Evolutionary conservation across 2,329 filamentous ascomycete genomes (phyloP).

Genomic region (Fusarium sp.): DNA sequence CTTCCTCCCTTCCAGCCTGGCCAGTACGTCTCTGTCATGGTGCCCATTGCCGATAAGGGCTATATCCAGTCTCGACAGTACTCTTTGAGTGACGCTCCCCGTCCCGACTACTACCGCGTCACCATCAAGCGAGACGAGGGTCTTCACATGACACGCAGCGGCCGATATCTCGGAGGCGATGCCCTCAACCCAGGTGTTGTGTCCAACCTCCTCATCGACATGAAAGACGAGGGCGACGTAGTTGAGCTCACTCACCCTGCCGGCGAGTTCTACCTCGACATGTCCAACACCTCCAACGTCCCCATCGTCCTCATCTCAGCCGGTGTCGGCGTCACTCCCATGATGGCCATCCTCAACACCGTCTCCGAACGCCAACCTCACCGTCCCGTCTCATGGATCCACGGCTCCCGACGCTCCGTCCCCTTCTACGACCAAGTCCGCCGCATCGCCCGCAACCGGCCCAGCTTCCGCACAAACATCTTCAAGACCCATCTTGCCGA

Average conservation of each 20-base stretch:
- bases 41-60: conserved; percentile 68
- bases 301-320: conserved; percentile 72
- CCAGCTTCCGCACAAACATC: conserved; percentile 58
- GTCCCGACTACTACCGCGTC: conserved; percentile 74
- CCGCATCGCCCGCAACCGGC: conserved; percentile 56
- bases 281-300: conserved; percentile 52
- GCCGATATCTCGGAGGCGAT: conserved; percentile 45
- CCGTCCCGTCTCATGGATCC: conserved; percentile 70
- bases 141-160: conserved; percentile 54
- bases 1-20: conserved; percentile 76
- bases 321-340: conserved; percentile 71
- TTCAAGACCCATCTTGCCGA: conserved; percentile 64
- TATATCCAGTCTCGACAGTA: conserved; percentile 78
- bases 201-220: conserved; percentile 77
- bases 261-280: conserved; percentile 71
- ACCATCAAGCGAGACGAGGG: conserved; percentile 77
- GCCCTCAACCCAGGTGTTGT: conserved; percentile 72
- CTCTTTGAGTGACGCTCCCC: conserved; percentile 76
- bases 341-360: conserved; percentile 72
- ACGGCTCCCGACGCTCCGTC: conserved; percentile 65
- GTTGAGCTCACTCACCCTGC: conserved; percentile 76
- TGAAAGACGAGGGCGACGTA: conserved; percentile 70
- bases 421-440: conserved; percentile 69
- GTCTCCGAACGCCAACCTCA: conserved; percentile 60
- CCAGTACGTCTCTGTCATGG: conserved; percentile 77